Percentiles rank a stretch among this genome's conserved stretches.
Conservation (phyloP, 1,139 yeast species). For the Lodderomyces margitis region DNA sequence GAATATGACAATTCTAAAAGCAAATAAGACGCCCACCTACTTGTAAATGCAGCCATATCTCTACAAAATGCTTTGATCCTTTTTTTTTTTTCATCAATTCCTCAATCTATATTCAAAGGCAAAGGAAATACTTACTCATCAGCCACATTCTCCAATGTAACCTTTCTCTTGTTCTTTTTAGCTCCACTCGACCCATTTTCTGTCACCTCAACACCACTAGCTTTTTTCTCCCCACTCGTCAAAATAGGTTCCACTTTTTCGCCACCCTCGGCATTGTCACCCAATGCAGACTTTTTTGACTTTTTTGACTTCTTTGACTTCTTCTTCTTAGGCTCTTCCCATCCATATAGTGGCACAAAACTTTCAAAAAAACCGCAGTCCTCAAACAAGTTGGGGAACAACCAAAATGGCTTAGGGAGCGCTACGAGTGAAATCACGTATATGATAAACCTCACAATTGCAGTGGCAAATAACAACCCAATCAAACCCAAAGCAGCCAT, state of each 20-base stretch:
- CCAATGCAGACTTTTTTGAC: conserved; percentile 11
- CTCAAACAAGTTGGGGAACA: conserved; percentile 92
- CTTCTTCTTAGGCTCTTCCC: conserved; percentile 59
- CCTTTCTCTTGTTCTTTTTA: conserved; percentile 27
- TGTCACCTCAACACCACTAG: conserved; percentile 16
- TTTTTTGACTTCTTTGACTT: conserved; percentile 18
- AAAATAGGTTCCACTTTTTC: conserved; percentile 6
- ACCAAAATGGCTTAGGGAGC: conserved; percentile 78
- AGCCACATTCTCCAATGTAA: conserved; percentile 48
- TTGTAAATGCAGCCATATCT: too few relatives aligned
- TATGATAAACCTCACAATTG: conserved; percentile 74
- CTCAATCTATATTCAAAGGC: too few relatives aligned
- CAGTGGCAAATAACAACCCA: conserved; percentile 72
- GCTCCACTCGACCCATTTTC: conserved; percentile 13
- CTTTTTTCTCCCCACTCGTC: conserved; percentile 7
- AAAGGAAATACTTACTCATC: conserved; percentile 22
- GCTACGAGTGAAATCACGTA: conserved; percentile 61
- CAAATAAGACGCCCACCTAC: too few relatives aligned
- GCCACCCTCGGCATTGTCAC: neutral
- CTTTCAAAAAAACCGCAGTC: conserved; percentile 94
- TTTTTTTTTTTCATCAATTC: too few relatives aligned
- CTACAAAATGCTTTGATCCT: too few relatives aligned
- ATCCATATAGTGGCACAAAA: conserved; percentile 83
- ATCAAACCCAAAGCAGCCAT: conserved; percentile 74
- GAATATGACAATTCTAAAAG: too few relatives aligned